These are phyloP conservation scores for Talaromyces verruculosus DNA, from an alignment of 2,329 filamentous ascomycete species.

Conservation along the genomic window DNA sequence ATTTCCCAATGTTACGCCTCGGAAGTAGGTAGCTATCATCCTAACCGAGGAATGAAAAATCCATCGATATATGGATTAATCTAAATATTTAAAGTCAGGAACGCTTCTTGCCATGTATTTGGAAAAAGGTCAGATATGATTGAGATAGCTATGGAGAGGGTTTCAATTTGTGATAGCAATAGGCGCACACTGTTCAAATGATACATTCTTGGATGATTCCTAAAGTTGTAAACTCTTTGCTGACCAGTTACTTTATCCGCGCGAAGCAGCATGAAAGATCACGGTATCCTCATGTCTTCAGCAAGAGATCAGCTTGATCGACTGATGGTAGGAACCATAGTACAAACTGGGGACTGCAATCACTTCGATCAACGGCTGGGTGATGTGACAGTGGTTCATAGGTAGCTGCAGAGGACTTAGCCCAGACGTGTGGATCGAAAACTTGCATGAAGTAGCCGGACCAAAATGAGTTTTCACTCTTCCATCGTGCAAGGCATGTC, in stretches of 20 bases:
- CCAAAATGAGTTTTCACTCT: neutral
- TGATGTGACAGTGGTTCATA: neutral
- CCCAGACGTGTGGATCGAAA: neutral
- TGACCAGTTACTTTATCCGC: neutral
- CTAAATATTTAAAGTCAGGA: neutral
- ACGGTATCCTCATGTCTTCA: neutral
- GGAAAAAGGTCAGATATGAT: neutral
- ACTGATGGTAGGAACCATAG: neutral
- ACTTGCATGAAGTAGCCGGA: neutral
- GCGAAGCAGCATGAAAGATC: neutral
- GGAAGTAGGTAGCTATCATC: neutral
- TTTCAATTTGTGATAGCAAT: neutral
- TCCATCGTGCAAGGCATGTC: neutral
- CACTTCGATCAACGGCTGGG: neutral
- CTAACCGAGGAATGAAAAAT: neutral
- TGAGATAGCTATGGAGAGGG: neutral
- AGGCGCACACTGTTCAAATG: neutral
- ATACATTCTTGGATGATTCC: neutral
- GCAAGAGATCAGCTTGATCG: neutral
- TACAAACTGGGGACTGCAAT: neutral
- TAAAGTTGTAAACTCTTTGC: neutral
- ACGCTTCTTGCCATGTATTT: neutral
- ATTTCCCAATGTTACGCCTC: no score
- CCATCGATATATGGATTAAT: neutral
- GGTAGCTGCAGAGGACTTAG: neutral